Percentiles rank a stretch among this genome's conserved stretches.
phyloP scores from a whole-genome alignment of 352 stramenopile genomes.

The Phytopythium litorale region DNA sequence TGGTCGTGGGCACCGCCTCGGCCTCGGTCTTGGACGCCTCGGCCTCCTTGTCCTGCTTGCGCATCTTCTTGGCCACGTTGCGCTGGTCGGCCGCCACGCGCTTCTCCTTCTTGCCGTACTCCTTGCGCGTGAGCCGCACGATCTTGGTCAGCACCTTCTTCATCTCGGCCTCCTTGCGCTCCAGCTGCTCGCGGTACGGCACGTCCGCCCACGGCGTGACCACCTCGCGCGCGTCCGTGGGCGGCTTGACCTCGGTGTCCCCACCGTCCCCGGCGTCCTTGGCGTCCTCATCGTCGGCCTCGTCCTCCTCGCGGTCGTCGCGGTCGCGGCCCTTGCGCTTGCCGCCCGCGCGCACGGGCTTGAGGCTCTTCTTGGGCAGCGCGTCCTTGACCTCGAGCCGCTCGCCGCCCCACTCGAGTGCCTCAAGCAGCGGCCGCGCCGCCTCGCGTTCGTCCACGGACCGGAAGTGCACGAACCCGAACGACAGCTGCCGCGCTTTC shows the following conservation, averaged over 20 bases:
- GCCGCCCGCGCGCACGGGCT: slow-evolving; percentile 16
- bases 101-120: slow-evolving; percentile 88
- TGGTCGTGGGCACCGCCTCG: slow-evolving; percentile 1
- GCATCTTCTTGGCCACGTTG: slow-evolving; percentile 59
- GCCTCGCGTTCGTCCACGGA: slow-evolving; percentile 52
- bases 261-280: background rate
- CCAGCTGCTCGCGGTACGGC: slow-evolving; percentile 76
- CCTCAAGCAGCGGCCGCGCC: slow-evolving; percentile 40
- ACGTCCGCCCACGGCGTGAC: slow-evolving; percentile 82
- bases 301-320: slow-evolving; percentile 7
- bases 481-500: slow-evolving; percentile 73
- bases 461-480: slow-evolving; percentile 76
- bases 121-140: slow-evolving; percentile 75
- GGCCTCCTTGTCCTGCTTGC: slow-evolving; percentile 62
- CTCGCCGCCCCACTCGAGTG: slow-evolving; percentile 67
- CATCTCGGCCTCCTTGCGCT: slow-evolving; percentile 87
- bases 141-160: slow-evolving; percentile 89
- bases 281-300: slow-evolving; percentile 12
- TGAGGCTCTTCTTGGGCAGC: slow-evolving; percentile 56
- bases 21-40: slow-evolving; percentile 2
- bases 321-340: slow-evolving; percentile 12
- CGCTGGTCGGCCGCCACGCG: slow-evolving; percentile 49
- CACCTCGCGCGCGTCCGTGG: slow-evolving; percentile 49
- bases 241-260: no score
- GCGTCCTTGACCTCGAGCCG: slow-evolving; percentile 73